Evolutionary conservation across 2,329 filamentous ascomycete genomes (phyloP).

Genomic region (Epichloe elymi): DNA sequence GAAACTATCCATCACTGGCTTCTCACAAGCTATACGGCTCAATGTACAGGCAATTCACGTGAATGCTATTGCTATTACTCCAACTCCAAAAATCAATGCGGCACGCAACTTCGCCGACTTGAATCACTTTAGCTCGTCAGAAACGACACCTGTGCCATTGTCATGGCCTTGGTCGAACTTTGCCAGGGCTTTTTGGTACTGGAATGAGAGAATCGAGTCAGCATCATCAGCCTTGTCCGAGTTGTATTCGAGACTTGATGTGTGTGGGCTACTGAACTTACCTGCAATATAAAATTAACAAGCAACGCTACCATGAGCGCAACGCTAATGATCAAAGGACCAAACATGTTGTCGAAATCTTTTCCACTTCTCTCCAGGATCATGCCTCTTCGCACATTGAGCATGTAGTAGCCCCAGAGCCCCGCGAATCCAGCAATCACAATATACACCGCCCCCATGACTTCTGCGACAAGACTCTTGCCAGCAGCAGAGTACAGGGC

Average conservation of each 20-base stretch:
- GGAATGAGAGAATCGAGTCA: neutral
- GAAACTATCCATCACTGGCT: neutral
- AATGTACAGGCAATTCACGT: neutral
- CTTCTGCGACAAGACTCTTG: conserved; percentile 60
- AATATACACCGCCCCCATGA: conserved; percentile 74
- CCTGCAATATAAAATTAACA: conserved; percentile 82
- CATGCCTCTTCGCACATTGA: conserved; percentile 60
- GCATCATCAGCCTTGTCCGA: neutral
- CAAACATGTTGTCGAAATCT: conserved; percentile 82
- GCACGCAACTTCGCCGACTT: neutral
- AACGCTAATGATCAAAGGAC: conserved; percentile 70
- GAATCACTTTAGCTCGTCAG: conserved; percentile 20
- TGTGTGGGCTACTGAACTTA: conserved; percentile 24
- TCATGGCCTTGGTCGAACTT: conserved; percentile 13
- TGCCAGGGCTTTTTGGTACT: conserved; percentile 22
- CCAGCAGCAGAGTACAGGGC: conserved; percentile 83
- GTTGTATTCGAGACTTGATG: too few species aligned
- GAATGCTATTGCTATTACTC: neutral
- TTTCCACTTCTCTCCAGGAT: conserved; percentile 78
- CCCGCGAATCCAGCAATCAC: conserved; percentile 71
- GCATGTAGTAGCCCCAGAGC: conserved; percentile 76
- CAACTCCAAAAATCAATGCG: neutral
- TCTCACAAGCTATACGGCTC: neutral
- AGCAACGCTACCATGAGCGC: conserved; percentile 67
- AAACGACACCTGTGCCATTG: conserved; percentile 4